Evolutionary conservation across 1,139 yeast species (phyloP), one percentile per base, ranked within the genome.

Genomic region (Pichia sp.): DNA sequence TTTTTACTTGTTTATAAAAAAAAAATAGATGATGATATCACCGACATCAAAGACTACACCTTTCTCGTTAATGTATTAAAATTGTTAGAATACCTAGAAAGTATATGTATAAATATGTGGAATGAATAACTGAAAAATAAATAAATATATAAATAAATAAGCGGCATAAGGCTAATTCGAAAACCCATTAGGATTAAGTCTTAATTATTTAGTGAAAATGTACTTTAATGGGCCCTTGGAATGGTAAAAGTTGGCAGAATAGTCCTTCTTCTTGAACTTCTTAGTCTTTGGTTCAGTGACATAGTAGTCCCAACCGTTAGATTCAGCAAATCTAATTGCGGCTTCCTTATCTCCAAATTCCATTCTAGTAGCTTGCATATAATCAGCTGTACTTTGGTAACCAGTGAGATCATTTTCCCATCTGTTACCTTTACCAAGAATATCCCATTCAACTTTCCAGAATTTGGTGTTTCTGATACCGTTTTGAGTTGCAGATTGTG

Each of bases 351-450:
- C 71, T 57, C 79, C 83, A 60, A 86, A 86, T 62, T 79, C 79
- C 72, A 86, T 66, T 58, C 74, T 75, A n/a, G 92, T 81, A 29
- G 85, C 88, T 68, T 85, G 95, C 94, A 86, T 82, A 65, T 79
- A 81, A 64, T 86, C 95, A 33, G 85, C 79, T 39, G 85, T 71
- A 35, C 86, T 77, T 57, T 85, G 90, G 71, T 85, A 86, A 23
- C 95, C 95, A 67, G 85, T 86, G 59, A 85, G 70, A 59, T 85
- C 94, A 64, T 86, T 85, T 62, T 85, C 95, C 95, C 95, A 86
- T 61, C 95, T 72, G 68, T 85, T 80, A 37, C 85, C 87, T 57
- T 82, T 78, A 40, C 81, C 81, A 47, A 82, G 68, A 38, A 84
- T 76, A 59, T 86, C 95, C 92, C 94, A 86, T 65, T 86, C 95